Evolutionary conservation across 1,284 basidiomycete genomes (phyloP).

Genomic region (Sanghuangporus sanghuang): DNA sequence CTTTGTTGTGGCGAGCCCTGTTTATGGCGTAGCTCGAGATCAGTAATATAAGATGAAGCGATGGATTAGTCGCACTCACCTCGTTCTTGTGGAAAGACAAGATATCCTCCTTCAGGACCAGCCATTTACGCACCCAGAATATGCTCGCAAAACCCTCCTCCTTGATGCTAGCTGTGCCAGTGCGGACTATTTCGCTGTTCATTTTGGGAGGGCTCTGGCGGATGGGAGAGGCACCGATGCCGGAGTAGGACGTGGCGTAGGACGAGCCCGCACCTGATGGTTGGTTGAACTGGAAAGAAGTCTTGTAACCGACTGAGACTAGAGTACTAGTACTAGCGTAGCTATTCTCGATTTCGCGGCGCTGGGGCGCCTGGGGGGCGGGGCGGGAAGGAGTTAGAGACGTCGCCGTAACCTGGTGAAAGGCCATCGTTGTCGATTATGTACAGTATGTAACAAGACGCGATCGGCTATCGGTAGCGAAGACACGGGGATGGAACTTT

Average conservation of each 20-base stretch:
- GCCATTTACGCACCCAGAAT: slow-evolving; percentile 91
- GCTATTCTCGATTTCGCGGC: slow-evolving; percentile 36
- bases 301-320: slow-evolving; percentile 48
- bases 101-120: slow-evolving; percentile 79
- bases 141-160: slow-evolving; percentile 89
- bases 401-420: slow-evolving; percentile 41
- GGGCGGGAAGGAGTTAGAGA: slow-evolving; percentile 54
- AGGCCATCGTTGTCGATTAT: slow-evolving; percentile 25
- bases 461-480: slow-evolving; percentile 6
- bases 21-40: not conserved
- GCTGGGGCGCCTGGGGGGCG: slow-evolving; percentile 61
- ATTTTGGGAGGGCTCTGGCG: slow-evolving; percentile 40
- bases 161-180: slow-evolving; percentile 76
- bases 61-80: slow-evolving; percentile 42
- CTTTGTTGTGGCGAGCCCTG: slow-evolving; percentile 64
- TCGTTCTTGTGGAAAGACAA: slow-evolving; percentile 91
- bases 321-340: slow-evolving; percentile 39
- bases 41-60: slow-evolving; percentile 6
- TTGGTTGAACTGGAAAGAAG: slow-evolving; percentile 47
- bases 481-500: not conserved
- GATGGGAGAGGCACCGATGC: slow-evolving; percentile 73
- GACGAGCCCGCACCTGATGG: slow-evolving; percentile 50
- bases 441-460: not conserved
- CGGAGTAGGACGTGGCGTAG: slow-evolving; percentile 56
- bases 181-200: slow-evolving; percentile 47